phyloP scores from a whole-genome alignment of 2,329 filamentous ascomycete genomes.

The Zasmidium citrigriseum region DNA sequence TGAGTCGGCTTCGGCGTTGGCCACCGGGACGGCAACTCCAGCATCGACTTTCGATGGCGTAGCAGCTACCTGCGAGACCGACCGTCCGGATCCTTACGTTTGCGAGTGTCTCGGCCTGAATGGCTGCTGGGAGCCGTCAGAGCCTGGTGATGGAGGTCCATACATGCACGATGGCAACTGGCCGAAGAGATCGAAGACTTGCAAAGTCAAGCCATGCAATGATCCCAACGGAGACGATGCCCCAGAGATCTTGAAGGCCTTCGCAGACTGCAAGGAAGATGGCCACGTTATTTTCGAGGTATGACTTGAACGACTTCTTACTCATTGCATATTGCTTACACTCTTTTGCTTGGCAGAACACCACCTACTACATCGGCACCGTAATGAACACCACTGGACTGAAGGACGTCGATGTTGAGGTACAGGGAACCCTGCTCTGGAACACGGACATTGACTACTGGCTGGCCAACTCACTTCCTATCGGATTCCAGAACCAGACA shows the following conservation, averaged over 20 bases:
- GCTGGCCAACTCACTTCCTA: constrained; percentile 52
- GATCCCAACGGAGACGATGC: constrained; percentile 46
- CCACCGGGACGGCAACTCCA: background rate
- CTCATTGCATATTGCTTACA: no score
- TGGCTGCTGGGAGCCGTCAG: constrained; percentile 26
- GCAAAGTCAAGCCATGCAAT: constrained; percentile 19
- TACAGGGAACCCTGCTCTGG: constrained; percentile 51
- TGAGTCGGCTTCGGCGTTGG: background rate
- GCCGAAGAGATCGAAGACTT: constrained; percentile 26
- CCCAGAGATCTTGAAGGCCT: constrained; percentile 54
- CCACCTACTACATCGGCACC: constrained; percentile 40
- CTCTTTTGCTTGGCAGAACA: constrained; percentile 32
- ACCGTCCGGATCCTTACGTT: constrained; percentile 28
- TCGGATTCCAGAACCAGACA: constrained; percentile 59
- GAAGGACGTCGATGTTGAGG: constrained; percentile 49
- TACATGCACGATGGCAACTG: constrained; percentile 25
- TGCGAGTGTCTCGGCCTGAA: constrained; percentile 29
- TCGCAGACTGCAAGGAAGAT: constrained; percentile 52
- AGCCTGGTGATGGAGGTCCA: constrained; percentile 21
- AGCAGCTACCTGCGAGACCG: constrained; percentile 16
- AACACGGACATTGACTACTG: constrained; percentile 51
- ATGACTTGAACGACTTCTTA: no score
- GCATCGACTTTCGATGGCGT: background rate
- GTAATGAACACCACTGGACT: constrained; percentile 43
- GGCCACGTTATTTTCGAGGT: constrained; percentile 52